These are phyloP conservation scores for Hyaloscypha hepaticicola DNA, from an alignment of 495 filamentous ascomycete genomes.

Conservation along the genomic window DNA sequence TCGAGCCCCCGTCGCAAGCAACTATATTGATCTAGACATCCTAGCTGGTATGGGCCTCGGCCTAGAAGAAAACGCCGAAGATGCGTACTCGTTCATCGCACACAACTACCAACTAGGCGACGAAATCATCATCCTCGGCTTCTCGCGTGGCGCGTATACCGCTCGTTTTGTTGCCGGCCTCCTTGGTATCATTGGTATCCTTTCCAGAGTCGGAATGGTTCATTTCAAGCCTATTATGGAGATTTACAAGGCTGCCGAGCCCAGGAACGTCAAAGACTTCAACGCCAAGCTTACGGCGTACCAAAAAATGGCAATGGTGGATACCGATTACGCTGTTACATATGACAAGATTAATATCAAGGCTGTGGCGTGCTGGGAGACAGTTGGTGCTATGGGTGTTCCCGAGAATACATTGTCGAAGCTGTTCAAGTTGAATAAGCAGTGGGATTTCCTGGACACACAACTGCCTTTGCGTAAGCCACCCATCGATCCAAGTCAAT, in stretches of 20 bases:
- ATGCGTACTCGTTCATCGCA: slow-evolving; percentile 63
- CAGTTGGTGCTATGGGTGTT: slow-evolving; percentile 42
- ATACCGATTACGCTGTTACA: slow-evolving; percentile 16
- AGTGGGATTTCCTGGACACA: slow-evolving; percentile 18
- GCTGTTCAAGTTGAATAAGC: slow-evolving; percentile 21
- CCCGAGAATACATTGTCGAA: slow-evolving; percentile 37
- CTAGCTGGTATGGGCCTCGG: slow-evolving; percentile 27
- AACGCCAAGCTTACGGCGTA: background rate
- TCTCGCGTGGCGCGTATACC: slow-evolving; percentile 71
- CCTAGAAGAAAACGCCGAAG: slow-evolving; percentile 55
- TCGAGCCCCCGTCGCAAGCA: background rate
- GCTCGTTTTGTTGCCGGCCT: slow-evolving; percentile 62
- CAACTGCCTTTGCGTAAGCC: slow-evolving; percentile 10
- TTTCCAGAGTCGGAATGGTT: slow-evolving; percentile 46
- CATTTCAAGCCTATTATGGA: slow-evolving; percentile 61
- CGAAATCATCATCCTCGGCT: slow-evolving; percentile 68
- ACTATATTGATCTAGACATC: background rate
- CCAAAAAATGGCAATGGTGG: background rate
- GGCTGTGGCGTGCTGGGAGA: slow-evolving; percentile 45
- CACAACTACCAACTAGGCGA: slow-evolving; percentile 64
- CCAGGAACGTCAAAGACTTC: background rate
- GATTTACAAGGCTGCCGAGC: slow-evolving; percentile 38
- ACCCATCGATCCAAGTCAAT: background rate
- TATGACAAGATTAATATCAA: background rate
- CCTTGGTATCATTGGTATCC: slow-evolving; percentile 58